Base-by-base conservation (phyloP, 306 rosid genomes). In the Cucurbita maxima region DNA sequence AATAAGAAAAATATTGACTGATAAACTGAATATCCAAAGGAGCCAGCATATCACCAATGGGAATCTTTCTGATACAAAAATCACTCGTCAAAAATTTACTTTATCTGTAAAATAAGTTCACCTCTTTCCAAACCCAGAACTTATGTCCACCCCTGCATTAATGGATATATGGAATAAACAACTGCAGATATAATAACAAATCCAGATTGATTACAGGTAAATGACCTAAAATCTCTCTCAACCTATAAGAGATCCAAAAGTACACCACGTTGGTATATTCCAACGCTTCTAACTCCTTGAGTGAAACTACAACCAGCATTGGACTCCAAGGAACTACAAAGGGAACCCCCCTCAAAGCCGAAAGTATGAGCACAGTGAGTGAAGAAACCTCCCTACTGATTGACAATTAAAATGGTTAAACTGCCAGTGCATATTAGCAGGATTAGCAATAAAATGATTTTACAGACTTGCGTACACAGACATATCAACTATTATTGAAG, bases 91-190 rank as follows among this genome's bases (percentile, higher is more conserved):
- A 69, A 61, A 71, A 70, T 34, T 47, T 47, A 75, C 69, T 58
- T 67, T 62, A 61, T 50, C 78, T 34, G 54, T 73, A 36, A 79
- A 70, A 70, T 48, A 79, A 67, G 56, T 37, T 11, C 54, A 79
- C 76, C 81, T 77, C 81, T 19, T 64, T 66, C 78, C 63, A 71
- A 58, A 63, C 76, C 73, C 72, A 76, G 74, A 74, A 75, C 57
- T 58, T 8, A 81, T 71, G 44, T 47, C 79, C 58, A 74, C 71
- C 83, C 78, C 84, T 81, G 77, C 81, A 77, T 74, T 58, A 74
- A 69, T 56, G 61, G 43, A 75, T 51, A 80, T 14, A 22, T 57
- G 62, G 58, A 60, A 64, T 57, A 58, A 50, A 72, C 72, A 77
- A 69, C 71, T 73, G 69, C 80, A 85, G 75, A 70, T 40, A 79